Evolutionary conservation across 2,329 filamentous ascomycete genomes (phyloP).

Genomic region (Elsinoe batatas): DNA sequence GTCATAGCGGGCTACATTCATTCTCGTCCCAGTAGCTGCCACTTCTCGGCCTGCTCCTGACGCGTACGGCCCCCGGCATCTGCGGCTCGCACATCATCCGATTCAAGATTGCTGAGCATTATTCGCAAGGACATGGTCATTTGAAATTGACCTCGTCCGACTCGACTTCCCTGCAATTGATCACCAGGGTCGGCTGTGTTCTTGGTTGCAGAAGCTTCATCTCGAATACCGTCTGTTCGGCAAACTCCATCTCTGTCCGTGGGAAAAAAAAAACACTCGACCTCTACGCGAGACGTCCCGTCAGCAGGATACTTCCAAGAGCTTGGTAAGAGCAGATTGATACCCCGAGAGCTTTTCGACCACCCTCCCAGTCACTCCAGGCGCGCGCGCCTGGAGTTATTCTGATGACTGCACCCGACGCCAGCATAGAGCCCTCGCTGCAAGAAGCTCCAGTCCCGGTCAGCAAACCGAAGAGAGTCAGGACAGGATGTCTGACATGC

Average conservation of each 20-base stretch:
- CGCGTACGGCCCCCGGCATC: slow-evolving; percentile 7
- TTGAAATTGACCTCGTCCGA: neutral
- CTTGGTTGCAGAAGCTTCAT: no score
- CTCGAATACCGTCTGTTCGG: no score
- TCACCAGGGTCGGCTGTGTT: neutral
- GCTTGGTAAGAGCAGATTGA: neutral
- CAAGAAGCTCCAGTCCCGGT: slow-evolving; percentile 25
- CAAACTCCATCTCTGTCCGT: no score
- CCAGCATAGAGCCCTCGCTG: slow-evolving; percentile 23
- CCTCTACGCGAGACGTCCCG: neutral
- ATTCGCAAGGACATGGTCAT: neutral
- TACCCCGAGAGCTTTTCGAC: neutral
- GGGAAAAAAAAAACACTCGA: neutral
- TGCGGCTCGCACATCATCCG: slow-evolving; percentile 8
- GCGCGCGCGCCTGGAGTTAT: slow-evolving; percentile 7
- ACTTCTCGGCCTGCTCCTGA: neutral
- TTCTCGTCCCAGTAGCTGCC: neutral
- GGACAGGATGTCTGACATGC: slow-evolving; percentile 86
- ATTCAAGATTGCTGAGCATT: slow-evolving; percentile 7
- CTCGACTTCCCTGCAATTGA: slow-evolving; percentile 2
- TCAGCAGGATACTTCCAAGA: neutral
- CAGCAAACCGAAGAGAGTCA: slow-evolving; percentile 69
- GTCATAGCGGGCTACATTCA: slow-evolving; percentile 9
- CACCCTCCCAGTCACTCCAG: neutral
- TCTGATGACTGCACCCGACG: slow-evolving; percentile 16